Evolutionary conservation across 1,284 basidiomycete species (phyloP), one percentile per base, ranked within the genome.

Genomic region (Ceratobasidium theobromae): DNA sequence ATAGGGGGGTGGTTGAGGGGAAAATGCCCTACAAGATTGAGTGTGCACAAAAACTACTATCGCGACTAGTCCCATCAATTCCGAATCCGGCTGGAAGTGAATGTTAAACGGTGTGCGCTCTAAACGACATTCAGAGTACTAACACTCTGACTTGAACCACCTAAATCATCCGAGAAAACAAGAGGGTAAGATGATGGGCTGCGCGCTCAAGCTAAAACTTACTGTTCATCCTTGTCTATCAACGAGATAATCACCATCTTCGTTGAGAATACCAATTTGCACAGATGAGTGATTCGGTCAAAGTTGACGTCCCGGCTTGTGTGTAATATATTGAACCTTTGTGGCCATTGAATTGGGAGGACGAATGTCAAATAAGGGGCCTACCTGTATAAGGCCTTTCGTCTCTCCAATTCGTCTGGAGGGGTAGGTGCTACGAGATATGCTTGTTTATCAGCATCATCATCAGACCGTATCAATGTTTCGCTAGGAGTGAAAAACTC

Each of bases 221-320:
- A 91, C 85, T 93, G 89, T 68, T 89, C 86, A 57, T 87, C 86
- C 32, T 85, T 85, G 74, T 95, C 94, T 12, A 95, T 82, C 43
- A 97, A 78, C 3, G 88, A 86, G 43, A 98, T 89, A 18, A 87
- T 76, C 3, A 95, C 94, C 25, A 90, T 86, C 73, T 91, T 92
- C 1, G 93, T 91, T 73, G 86, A 91, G 78, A 98, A 97, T 12
- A 98, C 95, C 30, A 98, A 80, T 78, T 95, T 96, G 60, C 90
- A 91, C 53, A 98, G 82, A 80, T 84, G 92, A 70, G 83, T 88
- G 69, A 98, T 95, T 21, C 95, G 85, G 76, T 97, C 94, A 74
- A 98, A 97, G 75, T 96, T 96, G 70, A 85, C 79, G 74, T 98
- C 93, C 16, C 87, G 81, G 16, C 86, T 85, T 0, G 92, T 93